Evolutionary conservation across 805 yeast genomes (phyloP), one percentile per base, ranked within the genome.

Genomic region (Yarrowia divulgata): DNA sequence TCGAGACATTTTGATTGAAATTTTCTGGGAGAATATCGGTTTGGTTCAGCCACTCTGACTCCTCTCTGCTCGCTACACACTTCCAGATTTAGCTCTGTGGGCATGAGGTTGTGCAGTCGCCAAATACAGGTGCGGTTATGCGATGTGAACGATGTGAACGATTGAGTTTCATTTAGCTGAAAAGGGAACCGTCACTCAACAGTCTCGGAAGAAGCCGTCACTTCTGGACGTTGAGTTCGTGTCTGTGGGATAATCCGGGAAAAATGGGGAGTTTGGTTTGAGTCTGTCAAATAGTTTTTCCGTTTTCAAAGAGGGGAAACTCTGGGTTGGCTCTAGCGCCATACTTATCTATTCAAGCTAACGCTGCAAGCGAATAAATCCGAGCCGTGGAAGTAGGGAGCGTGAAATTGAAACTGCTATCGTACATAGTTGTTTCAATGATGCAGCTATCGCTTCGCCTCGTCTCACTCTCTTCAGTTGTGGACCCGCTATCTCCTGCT

Each of bases 121-220:
- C 3, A 23, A 23, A 23, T 23, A 23, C 29, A 23, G 29, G 29
- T 10, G 10, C 13, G 14, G 6, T 10, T 5, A n/a, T 12, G 18
- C 54, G 54, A 49, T 8, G 16, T 32, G 54, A 49, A 49, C 54
- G 54, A 49, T 49, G 54, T 14, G 37, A 32, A 10, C 54, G 54
- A 49, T 49, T 49, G 54, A 32, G 54, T 49, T 49, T 32, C 35
- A 9, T 48, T 32, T 49, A 49, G 39, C 19, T 29, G 37, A 10
- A 29, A 14, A 14, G 8, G 35, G 18, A 48, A 23, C 29, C 32
- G 54, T 32, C 54, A 32, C 54, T 49, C 54, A 49, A 49, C 54
- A 49, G 54, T 16, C 19, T 39, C 32, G n/a, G 54, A 39, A 29
- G 52, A 13, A 16, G 23, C 50, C 9, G 19, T 19, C 49, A 19